These are phyloP conservation scores for Sparassis latifolia DNA, from an alignment of 1,284 basidiomycete species.

Conservation along the genomic window DNA sequence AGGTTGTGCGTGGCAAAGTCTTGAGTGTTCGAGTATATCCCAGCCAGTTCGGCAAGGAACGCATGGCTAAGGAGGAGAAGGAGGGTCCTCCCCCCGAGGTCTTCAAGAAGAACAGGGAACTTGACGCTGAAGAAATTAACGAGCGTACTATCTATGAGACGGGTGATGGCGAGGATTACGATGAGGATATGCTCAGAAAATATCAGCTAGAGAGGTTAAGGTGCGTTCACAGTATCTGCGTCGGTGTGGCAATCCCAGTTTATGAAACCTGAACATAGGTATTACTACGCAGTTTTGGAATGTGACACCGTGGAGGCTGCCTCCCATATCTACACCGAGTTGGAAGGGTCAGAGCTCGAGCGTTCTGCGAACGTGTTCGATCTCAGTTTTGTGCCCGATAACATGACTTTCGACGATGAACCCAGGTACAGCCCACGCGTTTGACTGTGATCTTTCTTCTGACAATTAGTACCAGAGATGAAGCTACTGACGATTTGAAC, in stretches of 20 bases:
- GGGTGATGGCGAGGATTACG: constrained; percentile 66
- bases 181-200: constrained; percentile 84
- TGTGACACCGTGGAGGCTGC: constrained; percentile 82
- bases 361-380: constrained; percentile 96
- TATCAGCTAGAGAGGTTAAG: constrained; percentile 94
- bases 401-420: constrained; percentile 85
- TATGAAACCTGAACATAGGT: constrained; percentile 43
- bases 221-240: constrained; percentile 37
- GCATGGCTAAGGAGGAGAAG: constrained; percentile 82
- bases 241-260: not conserved
- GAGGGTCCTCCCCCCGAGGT: constrained; percentile 89
- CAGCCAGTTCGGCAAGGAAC: constrained; percentile 88
- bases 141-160: constrained; percentile 64
- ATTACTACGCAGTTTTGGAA: constrained; percentile 94
- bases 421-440: constrained; percentile 44
- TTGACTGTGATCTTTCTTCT: not conserved
- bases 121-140: constrained; percentile 49
- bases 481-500: constrained; percentile 68
- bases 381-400: constrained; percentile 89
- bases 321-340: constrained; percentile 77
- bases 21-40: constrained; percentile 83
- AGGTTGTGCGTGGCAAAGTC: constrained; percentile 53
- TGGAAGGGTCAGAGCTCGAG: constrained; percentile 95
- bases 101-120: constrained; percentile 50
- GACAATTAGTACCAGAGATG: constrained; percentile 53